A percentile compares a stretch with the other conserved stretches of the same genome.
These are phyloP conservation scores for Chimonanthus praecox DNA, from an alignment of 164 flowering plant genomes.

Conservation along the genomic window DNA sequence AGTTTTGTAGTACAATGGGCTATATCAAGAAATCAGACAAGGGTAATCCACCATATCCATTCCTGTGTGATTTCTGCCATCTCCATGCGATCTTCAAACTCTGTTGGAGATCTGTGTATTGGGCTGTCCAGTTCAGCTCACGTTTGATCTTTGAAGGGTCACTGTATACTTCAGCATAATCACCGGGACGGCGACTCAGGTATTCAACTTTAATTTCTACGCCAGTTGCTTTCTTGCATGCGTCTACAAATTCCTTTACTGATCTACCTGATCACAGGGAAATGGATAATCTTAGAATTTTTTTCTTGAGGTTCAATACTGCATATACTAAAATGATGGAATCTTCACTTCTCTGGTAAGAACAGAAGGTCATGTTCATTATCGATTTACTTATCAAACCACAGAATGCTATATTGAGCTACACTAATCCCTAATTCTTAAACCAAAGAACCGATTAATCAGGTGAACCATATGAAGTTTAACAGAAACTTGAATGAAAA, in stretches of 20 bases:
- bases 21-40: conserved; percentile 13
- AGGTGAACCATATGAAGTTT: no score
- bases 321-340: no score
- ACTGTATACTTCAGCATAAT: conserved; percentile 92
- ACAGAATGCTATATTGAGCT: not conserved
- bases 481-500: no score
- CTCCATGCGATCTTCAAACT: conserved; percentile 83
- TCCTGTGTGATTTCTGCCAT: conserved; percentile 75
- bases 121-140: conserved; percentile 93
- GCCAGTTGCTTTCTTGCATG: conserved; percentile 91
- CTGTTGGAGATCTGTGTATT: conserved; percentile 64
- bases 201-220: conserved; percentile 64
- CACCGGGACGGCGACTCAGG: conserved; percentile 83
- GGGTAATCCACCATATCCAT: conserved; percentile 53
- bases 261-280: conserved; percentile 66
- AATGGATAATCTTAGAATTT: not conserved
- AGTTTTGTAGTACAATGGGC: not conserved
- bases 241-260: conserved; percentile 95
- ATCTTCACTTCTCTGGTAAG: not conserved
- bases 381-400: not conserved
- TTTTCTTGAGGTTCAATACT: not conserved
- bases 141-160: conserved; percentile 69
- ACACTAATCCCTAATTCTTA: not conserved
- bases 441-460: no score
- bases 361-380: not conserved